Conservation (phyloP, 2,329 filamentous ascomycete genomes). For the Ascochyta viciae-villosae region DNA sequence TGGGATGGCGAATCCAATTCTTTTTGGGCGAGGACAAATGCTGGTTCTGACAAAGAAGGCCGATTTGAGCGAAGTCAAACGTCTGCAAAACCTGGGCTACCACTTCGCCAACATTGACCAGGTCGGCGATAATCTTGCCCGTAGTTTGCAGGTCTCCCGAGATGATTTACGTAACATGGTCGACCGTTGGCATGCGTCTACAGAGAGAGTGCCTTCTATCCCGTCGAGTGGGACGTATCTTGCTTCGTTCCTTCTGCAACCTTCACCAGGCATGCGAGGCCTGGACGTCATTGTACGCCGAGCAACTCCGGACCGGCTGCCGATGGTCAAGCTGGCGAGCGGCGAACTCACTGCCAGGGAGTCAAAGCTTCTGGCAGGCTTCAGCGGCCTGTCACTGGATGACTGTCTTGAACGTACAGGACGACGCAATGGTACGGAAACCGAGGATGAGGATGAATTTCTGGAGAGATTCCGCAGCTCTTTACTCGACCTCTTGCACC, state of each 20-base stretch:
- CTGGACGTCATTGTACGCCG: slow-evolving; percentile 56
- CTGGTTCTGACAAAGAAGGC: slow-evolving; percentile 78
- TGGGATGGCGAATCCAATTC: slow-evolving; percentile 40
- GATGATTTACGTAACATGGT: slow-evolving; percentile 68
- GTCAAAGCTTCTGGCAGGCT: slow-evolving; percentile 30
- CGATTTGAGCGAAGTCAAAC: slow-evolving; percentile 64
- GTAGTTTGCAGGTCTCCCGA: slow-evolving; percentile 75
- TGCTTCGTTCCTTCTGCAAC: slow-evolving; percentile 50
- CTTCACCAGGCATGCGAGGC: slow-evolving; percentile 48
- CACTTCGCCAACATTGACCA: slow-evolving; percentile 70
- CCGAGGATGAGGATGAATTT: slow-evolving; percentile 32
- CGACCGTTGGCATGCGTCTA: slow-evolving; percentile 67
- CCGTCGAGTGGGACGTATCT: slow-evolving; percentile 52
- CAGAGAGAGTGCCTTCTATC: slow-evolving; percentile 52
- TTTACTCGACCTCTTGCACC: slow-evolving; percentile 47
- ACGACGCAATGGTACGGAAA: slow-evolving; percentile 24
- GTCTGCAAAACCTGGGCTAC: slow-evolving; percentile 74
- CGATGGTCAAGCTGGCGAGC: slow-evolving; percentile 52
- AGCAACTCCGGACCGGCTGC: slow-evolving; percentile 51
- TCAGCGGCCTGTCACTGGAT: slow-evolving; percentile 36
- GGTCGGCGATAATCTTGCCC: slow-evolving; percentile 71
- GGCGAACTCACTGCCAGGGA: slow-evolving; percentile 36
- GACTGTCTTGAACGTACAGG: slow-evolving; percentile 45
- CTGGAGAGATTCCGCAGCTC: slow-evolving; percentile 39
- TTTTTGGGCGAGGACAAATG: slow-evolving; percentile 75